Evolutionary conservation across 1,284 basidiomycete genomes (phyloP), one percentile per base, ranked within the genome.

Genomic region (Apiotrichum brassicae): DNA sequence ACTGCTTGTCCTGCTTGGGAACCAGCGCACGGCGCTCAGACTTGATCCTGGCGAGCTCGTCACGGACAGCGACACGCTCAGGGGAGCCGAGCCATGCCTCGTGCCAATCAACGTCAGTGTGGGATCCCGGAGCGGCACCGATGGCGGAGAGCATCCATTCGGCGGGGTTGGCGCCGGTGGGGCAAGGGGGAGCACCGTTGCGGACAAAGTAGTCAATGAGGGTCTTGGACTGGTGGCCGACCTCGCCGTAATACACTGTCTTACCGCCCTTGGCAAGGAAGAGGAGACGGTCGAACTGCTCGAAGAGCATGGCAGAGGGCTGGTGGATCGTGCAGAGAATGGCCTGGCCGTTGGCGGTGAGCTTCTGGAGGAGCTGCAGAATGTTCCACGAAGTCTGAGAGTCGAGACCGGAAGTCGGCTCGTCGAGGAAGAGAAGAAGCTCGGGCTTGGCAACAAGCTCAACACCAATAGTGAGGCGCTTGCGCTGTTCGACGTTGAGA

Each of bases 31-130:
- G 62, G 34, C 66, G 59, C 23, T 69, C 62, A 12, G 55, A 54
- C 57, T 76, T 76, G 59, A 77, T 65, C 1, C 57, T 56, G 28
- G 73, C 73, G 18, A 80, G 71, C 52, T 79, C 71, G 3, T 65
- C 56, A 30, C 72, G 66, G 23, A 77, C 73, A 1, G 39, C 58
- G 14, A 59, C 60, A 12, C 68, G 66, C 46, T 79, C 75, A 6
- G 70, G 57, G 40, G 64, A 77, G 57, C 72, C 73, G 26, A 81
- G 66, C 85, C 85, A 87, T 3, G 85, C 70, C 58, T 52, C 80
- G 53, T 84, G 82, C 86, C 86, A 89, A 59, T 88, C 85, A 34
- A 80, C 76, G 79, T 76, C 35, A 45, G 70, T 63, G 77, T 80
- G 50, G 13, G 61, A 61, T 22, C 80, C 77, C 28, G 84, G 78